Evolutionary conservation across 305 asterid species (phyloP).

Genomic region (Ilex paraguariensis): DNA sequence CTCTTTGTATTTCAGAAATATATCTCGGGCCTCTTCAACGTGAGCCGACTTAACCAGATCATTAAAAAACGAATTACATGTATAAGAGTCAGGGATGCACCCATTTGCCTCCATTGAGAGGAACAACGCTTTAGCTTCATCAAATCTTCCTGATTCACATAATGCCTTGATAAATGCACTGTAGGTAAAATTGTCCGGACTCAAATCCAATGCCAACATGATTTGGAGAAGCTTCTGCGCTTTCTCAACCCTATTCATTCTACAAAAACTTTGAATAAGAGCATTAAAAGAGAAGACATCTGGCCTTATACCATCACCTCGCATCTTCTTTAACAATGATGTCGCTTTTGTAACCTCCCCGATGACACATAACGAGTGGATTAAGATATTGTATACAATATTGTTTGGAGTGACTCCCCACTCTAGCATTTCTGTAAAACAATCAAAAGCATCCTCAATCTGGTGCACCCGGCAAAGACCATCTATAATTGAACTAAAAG

Average conservation of each 20-base stretch:
- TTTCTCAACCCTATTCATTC: conserved; percentile 50
- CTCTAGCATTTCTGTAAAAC: conserved; percentile 68
- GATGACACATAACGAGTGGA: conserved; percentile 57
- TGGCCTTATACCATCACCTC: conserved; percentile 50
- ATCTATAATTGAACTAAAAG: conserved; percentile 75
- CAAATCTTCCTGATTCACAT: conserved; percentile 56
- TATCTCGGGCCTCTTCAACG: conserved; percentile 51
- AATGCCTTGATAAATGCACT: conserved; percentile 59
- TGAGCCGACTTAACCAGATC: conserved; percentile 49
- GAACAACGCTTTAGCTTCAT: conserved; percentile 62
- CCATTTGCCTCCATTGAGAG: conserved; percentile 71
- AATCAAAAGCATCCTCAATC: conserved; percentile 71
- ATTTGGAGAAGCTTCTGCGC: conserved; percentile 65
- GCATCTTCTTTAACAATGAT: conserved; percentile 72
- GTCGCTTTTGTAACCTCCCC: conserved; percentile 59
- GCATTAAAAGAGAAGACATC: conserved; percentile 78
- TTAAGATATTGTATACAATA: conserved; percentile 61
- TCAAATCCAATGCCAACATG: conserved; percentile 56
- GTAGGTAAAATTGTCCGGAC: conserved; percentile 71
- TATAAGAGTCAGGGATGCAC: conserved; percentile 56
- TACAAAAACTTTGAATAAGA: conserved; percentile 58
- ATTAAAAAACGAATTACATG: conserved; percentile 49
- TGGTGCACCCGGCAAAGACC: conserved; percentile 63
- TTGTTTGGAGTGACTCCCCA: conserved; percentile 84
- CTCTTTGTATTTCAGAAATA: conserved; percentile 43